Evolutionary conservation across 2,329 filamentous ascomycete species (phyloP), one percentile per base, ranked within the genome.

Genomic region (Colletotrichum tamarilloi): DNA sequence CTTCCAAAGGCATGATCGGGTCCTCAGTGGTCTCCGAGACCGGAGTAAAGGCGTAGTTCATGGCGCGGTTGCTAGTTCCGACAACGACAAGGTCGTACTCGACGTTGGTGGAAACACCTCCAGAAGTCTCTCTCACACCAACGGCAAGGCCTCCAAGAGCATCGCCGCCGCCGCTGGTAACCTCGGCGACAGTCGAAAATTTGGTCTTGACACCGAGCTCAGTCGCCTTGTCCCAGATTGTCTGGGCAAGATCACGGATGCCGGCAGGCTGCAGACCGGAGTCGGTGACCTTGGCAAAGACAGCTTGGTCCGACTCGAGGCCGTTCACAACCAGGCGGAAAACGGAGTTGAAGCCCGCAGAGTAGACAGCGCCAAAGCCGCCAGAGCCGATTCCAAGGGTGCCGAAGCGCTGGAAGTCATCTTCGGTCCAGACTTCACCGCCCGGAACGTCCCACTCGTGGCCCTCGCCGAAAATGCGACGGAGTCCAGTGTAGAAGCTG

Each of bases 401-500:
- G 16, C 64, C 64, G 7, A 67, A 67, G 8, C 55, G 64, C 7
- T 42, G 59, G 35, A 67, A 67, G 14, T 67, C 64, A 38, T 67
- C 64, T 12, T 63, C 60, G 9, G 60, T 63, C 60, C 60, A 63
- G 24, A 63, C 60, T 19, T 63, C 60, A 19, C 60, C 60, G 5
- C 60, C 42, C 5, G 60, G 60, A n/a, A 63, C 42, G 26, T 63
- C 60, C 60, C 60, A 63, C n/a, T 67, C 64, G 26, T 67, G 64
- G 6, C 59, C 26, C 3, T 67, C 26, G 14, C 64, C 64, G 46
- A 67, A 67, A 9, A 67, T 67, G 7, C 64, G 64, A 24, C 24
- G 64, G 11, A 67, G 64, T 2, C 53, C 64, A 14, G 64, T 46
- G 56, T 67, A 67, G 55, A 67, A 67, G 26, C 64, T 67, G 64